These are phyloP conservation scores for Wallacemonas collosoma DNA, from an alignment of 208 protist species.

Conservation along the genomic window DNA sequence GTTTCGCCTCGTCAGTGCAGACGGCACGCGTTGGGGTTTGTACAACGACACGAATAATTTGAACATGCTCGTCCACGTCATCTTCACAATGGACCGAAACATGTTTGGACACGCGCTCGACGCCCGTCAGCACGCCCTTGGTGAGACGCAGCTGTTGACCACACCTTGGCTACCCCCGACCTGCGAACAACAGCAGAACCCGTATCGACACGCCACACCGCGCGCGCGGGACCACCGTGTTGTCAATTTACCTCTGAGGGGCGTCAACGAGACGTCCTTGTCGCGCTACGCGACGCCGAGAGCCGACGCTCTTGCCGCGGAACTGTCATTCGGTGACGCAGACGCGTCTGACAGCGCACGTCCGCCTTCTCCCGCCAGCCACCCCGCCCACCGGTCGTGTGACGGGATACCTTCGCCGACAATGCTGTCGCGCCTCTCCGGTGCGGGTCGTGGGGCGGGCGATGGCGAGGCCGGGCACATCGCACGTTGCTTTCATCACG, in stretches of 20 bases:
- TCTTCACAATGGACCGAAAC: slow-evolving; percentile 14
- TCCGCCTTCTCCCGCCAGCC: no score
- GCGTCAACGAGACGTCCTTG: no score
- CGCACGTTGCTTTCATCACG: background rate
- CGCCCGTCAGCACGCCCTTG: background rate
- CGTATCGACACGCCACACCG: no score
- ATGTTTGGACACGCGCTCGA: slow-evolving; percentile 1
- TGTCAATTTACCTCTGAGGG: no score
- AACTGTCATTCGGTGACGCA: no score
- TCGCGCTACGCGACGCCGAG: no score
- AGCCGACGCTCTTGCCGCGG: no score
- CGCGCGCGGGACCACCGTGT: no score
- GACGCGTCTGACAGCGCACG: no score
- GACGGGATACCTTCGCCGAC: no score
- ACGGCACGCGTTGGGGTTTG: slow-evolving; percentile 18
- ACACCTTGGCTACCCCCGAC: background rate
- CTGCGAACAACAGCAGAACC: slow-evolving; percentile 4
- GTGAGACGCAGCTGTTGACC: background rate
- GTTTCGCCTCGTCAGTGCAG: slow-evolving; percentile 19
- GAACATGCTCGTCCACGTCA: slow-evolving; percentile 15
- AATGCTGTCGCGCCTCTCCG: no score
- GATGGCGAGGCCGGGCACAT: slow-evolving; percentile 3
- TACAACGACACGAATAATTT: slow-evolving; percentile 18
- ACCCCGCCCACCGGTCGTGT: no score
- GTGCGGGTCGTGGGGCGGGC: background rate